Evolutionary conservation across 2,329 filamentous ascomycete genomes (phyloP), one percentile per base, ranked within the genome.

Genomic region (Alternaria gaisen): DNA sequence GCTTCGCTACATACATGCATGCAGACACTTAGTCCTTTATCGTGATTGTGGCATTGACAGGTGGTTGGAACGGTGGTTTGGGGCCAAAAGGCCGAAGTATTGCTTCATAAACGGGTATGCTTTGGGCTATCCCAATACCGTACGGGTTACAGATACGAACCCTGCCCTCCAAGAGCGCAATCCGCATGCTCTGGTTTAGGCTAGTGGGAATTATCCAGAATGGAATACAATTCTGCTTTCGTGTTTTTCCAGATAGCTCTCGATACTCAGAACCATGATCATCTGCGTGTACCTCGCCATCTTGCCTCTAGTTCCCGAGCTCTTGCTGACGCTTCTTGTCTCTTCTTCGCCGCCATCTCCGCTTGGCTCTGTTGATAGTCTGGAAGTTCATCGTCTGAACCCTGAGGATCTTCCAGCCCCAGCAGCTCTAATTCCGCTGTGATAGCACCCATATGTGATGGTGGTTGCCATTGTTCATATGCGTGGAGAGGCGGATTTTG

Each of bases 361-460:
- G 80, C 80, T 67, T 84, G 82, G 58, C 81, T 83, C 57, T 80
- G 75, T 26, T 80, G 81, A 61, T 84, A 84, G 61, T 83, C 76
- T 0, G 82, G 82, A 14, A 83, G 62, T 60, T 84, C 80, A 42
- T 77, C 75, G 4, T 72, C 67, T 2, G 60, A 63, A n/a, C 64
- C 65, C 14, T 75, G 72, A 20, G 77, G 76, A 6, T 75, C 74
- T 4, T 74, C 68, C 8, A 77, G 43, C 2, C 72, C 72, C 8
- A 77, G 46, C 42, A 74, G 61, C 41, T 77, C 74, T 10, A 78
- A 48, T 53, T 77, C 74, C 9, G 70, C 61, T 42, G 73, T 76
- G 20, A 76, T 63, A 3, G 58, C 68, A 38, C 67, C 67, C 46
- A 78, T 58, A 18, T 72, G 68, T 3, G 68, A 64, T 3, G 58